Base-by-base conservation (phyloP, 306 rosid species). In the Echinosophora koreensis region DNA sequence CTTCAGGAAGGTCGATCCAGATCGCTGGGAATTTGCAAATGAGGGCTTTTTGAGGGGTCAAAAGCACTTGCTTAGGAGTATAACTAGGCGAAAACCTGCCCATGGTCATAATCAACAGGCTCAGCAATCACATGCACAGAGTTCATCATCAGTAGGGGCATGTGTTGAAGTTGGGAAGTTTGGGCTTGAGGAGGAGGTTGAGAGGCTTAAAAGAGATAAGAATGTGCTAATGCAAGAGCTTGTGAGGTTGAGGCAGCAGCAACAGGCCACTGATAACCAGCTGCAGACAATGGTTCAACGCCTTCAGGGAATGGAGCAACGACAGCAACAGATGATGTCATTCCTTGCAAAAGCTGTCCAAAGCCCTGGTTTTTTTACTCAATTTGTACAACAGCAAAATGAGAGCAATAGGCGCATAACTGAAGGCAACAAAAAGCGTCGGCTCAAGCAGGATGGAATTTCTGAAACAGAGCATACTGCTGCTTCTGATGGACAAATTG, bases 101-200 rank as follows among this genome's bases (percentile, higher is more conserved):
- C 97, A 95, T 64, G 99, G 97, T 63, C 90, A 92, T 8, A 73
- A 82, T 82, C 97, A 89, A 81, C 97, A 77, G 77, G 66, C 88
- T 63, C 97, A 88, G 79, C 89, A 90, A 69, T 79, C 96, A 10
- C 91, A 86, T 35, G 92, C 87, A 65, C 97, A 95, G 80, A 87
- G 78, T 89, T 77, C 95, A 63, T 77, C 95, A 63, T 90, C 97
- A 30, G 90, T 90, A 37, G 93, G 92, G 73, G 92, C 93, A 9
- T 95, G 97, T 77, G 99, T 95, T 58, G 99, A 95, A 89, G 99
- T 92, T 73, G 99, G 99, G 57, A 95, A 92, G 81, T 95, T 92
- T 79, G 99, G 99, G 65, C 89, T 95, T 27, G 97, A 92, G 85
- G 99, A 95, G 85, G 99, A 95, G 88, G 96, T 95, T 69, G 99